Evolutionary conservation across 164 flowering plant genomes (phyloP).

Genomic region (Vitis rotundifolia): DNA sequence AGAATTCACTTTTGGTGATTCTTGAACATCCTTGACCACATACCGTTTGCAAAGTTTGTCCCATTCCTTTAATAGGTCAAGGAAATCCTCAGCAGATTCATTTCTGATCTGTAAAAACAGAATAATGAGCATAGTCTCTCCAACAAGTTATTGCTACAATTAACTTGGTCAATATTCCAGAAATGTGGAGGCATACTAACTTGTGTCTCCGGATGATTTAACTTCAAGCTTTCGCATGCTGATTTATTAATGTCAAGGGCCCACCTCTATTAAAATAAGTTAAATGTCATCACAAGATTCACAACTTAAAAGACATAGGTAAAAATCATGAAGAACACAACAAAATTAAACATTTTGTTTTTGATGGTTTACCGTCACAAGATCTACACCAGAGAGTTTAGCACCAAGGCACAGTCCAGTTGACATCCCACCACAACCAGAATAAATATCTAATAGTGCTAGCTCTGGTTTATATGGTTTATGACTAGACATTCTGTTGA

Average conservation of each 20-base stretch:
- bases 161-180: slow-evolving; percentile 3
- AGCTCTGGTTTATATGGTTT: slow-evolving; percentile 37
- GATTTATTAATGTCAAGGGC: slow-evolving; percentile 63
- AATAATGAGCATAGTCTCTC: neutral
- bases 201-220: slow-evolving; percentile 82
- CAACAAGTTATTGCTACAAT: too few relatives aligned
- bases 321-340: slow-evolving; percentile 30
- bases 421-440: slow-evolving; percentile 82
- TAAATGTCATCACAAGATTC: too few relatives aligned
- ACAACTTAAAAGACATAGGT: too few relatives aligned
- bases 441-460: slow-evolving; percentile 53
- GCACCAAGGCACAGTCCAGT: slow-evolving; percentile 90
- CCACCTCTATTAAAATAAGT: slow-evolving; percentile 59
- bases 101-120: slow-evolving; percentile 60
- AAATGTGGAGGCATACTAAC: slow-evolving; percentile 33
- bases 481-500: slow-evolving; percentile 1
- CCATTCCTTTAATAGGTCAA: slow-evolving; percentile 80
- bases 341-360: slow-evolving; percentile 47
- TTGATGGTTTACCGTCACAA: slow-evolving; percentile 58
- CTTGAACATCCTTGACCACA: slow-evolving; percentile 20
- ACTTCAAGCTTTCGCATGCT: slow-evolving; percentile 79
- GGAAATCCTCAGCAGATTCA: slow-evolving; percentile 81
- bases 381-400: slow-evolving; percentile 56
- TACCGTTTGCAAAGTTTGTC: slow-evolving; percentile 61
- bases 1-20: slow-evolving; percentile 14